Conservation (phyloP, 768 basidiomycete genomes). For the Naganishia vaughanmartiniae region DNA sequence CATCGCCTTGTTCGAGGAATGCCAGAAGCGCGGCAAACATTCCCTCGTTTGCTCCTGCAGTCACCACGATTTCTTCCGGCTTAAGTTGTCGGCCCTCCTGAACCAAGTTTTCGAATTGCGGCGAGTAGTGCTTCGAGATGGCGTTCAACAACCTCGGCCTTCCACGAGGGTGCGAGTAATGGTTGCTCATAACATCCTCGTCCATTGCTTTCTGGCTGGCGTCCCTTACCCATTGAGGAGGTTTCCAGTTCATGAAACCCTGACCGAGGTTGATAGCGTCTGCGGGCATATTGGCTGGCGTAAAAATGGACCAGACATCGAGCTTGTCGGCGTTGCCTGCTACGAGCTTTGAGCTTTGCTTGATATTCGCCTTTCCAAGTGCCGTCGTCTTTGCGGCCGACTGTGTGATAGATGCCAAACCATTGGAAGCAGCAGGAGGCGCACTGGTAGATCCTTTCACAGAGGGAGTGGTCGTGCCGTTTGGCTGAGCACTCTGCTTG, state of each 20-base stretch:
- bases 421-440: constrained; percentile 17
- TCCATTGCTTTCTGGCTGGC: constrained; percentile 44
- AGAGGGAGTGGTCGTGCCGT: constrained; percentile 23
- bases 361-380: constrained; percentile 23
- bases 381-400: constrained; percentile 18
- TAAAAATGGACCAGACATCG: constrained; percentile 52
- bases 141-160: constrained; percentile 82
- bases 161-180: constrained; percentile 72
- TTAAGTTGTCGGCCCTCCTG: constrained; percentile 67
- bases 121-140: constrained; percentile 73
- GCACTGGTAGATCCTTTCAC: constrained; percentile 6
- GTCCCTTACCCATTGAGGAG: constrained; percentile 50
- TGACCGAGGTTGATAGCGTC: constrained; percentile 96
- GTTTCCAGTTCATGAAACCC: constrained; percentile 53
- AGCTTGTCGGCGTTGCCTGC: constrained; percentile 49
- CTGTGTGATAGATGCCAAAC: constrained; percentile 4
- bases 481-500: constrained; percentile 23
- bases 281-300: constrained; percentile 74
- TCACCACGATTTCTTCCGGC: constrained; percentile 87
- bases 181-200: constrained; percentile 50
- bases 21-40: constrained; percentile 92
- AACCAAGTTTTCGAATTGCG: constrained; percentile 56
- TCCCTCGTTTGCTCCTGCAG: constrained; percentile 98
- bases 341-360: constrained; percentile 45
- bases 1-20: constrained; percentile 86